A percentile compares a stretch with the other conserved stretches of the same genome.
These are phyloP conservation scores for Hygrocybe coccinea DNA, from an alignment of 768 basidiomycete species.

Conservation along the genomic window DNA sequence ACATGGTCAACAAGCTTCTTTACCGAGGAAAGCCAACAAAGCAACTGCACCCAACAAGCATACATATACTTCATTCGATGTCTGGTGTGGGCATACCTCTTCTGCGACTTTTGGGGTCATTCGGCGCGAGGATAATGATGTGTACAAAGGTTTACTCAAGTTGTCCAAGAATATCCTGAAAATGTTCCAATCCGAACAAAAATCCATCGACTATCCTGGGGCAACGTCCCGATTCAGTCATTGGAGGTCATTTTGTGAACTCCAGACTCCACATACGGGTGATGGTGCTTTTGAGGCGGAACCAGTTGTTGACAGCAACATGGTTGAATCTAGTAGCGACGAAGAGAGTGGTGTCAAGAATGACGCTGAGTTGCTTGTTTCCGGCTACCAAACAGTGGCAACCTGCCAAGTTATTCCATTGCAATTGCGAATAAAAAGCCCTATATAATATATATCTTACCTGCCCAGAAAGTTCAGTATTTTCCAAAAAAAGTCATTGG, in stretches of 20 bases:
- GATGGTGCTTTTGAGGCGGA: background rate
- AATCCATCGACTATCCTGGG: background rate
- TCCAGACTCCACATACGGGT: background rate
- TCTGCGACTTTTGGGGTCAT: conserved; percentile 6
- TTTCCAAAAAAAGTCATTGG: no score
- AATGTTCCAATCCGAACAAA: background rate
- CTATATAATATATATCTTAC: no score
- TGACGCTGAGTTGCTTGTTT: no score
- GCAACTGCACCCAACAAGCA: background rate
- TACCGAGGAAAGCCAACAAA: background rate
- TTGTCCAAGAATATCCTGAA: background rate
- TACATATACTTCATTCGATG: conserved; percentile 4
- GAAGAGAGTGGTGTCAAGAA: background rate
- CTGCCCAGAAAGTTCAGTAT: no score
- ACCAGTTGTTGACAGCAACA: background rate
- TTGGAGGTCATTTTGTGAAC: background rate
- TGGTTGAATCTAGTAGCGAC: background rate
- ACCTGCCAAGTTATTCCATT: background rate
- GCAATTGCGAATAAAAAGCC: no score
- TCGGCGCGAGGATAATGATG: background rate
- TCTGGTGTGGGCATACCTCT: conserved; percentile 5
- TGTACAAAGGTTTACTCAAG: background rate
- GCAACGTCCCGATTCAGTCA: background rate
- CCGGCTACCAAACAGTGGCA: no score
- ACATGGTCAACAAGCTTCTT: background rate